phyloP scores from a whole-genome alignment of 768 basidiomycete genomes.

The Dentipellis sp. region DNA sequence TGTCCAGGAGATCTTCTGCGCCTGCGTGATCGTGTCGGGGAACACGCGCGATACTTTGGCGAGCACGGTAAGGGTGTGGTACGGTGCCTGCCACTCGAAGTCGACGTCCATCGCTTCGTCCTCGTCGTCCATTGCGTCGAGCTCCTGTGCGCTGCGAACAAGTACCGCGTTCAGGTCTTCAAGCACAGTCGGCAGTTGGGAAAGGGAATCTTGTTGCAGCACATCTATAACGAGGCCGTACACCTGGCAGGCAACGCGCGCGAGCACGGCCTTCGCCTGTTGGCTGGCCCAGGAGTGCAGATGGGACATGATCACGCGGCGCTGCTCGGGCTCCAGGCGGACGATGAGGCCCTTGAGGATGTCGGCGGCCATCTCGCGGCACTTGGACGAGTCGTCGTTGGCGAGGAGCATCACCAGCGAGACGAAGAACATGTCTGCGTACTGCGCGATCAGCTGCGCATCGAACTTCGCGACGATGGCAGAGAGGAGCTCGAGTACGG shows the following conservation, averaged over 20 bases:
- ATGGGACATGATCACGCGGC: constrained; percentile 52
- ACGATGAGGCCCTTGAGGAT: constrained; percentile 71
- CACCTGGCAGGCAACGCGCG: constrained; percentile 71
- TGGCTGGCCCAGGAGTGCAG: constrained; percentile 75
- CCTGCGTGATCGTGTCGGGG: constrained; percentile 37
- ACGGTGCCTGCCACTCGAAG: constrained; percentile 73
- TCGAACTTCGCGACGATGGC: constrained; percentile 85
- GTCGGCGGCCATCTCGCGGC: constrained; percentile 80
- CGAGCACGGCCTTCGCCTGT: constrained; percentile 46
- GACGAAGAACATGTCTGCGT: constrained; percentile 84
- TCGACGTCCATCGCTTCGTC: constrained; percentile 46
- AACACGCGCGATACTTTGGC: constrained; percentile 52
- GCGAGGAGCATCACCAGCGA: constrained; percentile 88
- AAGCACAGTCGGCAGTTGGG: constrained; percentile 40
- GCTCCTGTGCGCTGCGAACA: constrained; percentile 30
- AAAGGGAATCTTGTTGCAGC: constrained; percentile 35
- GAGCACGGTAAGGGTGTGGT: constrained; percentile 65
- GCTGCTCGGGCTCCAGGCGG: constrained; percentile 53
- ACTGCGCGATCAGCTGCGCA: constrained; percentile 58
- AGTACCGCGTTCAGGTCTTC: constrained; percentile 48
- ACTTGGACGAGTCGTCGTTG: constrained; percentile 88
- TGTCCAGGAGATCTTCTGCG: constrained; percentile 51
- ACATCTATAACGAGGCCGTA: constrained; percentile 76
- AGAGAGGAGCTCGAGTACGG: constrained; percentile 89
- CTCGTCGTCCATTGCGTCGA: constrained; percentile 33